Conservation (phyloP, 805 yeast species). For the Monosporozyma yasuniensis region DNA sequence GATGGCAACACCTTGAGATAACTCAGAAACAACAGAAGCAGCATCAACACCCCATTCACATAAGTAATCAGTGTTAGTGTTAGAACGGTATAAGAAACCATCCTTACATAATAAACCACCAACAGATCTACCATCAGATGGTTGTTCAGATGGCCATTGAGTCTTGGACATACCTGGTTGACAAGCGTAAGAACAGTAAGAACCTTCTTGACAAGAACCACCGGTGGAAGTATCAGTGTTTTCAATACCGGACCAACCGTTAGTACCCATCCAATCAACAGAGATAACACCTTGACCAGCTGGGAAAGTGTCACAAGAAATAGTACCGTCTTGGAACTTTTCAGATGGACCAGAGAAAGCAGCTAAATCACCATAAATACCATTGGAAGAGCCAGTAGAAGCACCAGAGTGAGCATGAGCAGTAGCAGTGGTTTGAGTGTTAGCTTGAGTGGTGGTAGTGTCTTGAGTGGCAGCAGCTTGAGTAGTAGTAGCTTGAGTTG, state of each 20-base stretch:
- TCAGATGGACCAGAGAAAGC: constrained; percentile 48
- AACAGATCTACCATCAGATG: constrained; percentile 81
- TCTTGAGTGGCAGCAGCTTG: constrained; percentile 15
- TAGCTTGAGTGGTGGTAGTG: constrained; percentile 13
- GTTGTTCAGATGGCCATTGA: constrained; percentile 92
- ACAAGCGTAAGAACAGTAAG: constrained; percentile 96
- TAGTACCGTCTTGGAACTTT: constrained; percentile 61
- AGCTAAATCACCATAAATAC: constrained; percentile 50
- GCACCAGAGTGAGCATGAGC: constrained; percentile 20
- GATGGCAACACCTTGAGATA: constrained; percentile 65
- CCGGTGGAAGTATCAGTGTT: constrained; percentile 48
- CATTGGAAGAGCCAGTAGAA: constrained; percentile 29
- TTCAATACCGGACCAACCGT: constrained; percentile 40
- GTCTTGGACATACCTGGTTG: constrained; percentile 99
- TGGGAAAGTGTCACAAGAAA: constrained; percentile 62
- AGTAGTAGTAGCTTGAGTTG: constrained; percentile 5
- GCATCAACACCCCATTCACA: constrained; percentile 84
- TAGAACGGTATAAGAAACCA: constrained; percentile 81
- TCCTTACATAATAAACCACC: constrained; percentile 86
- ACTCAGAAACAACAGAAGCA: constrained; percentile 61
- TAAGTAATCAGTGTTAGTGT: constrained; percentile 56
- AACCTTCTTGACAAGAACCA: constrained; percentile 72
- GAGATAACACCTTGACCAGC: constrained; percentile 65
- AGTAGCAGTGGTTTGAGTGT: constrained; percentile 16
- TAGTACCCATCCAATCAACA: constrained; percentile 45